phyloP scores from a whole-genome alignment of 2,329 filamentous ascomycete species.

The Cryphonectria radicalis region DNA sequence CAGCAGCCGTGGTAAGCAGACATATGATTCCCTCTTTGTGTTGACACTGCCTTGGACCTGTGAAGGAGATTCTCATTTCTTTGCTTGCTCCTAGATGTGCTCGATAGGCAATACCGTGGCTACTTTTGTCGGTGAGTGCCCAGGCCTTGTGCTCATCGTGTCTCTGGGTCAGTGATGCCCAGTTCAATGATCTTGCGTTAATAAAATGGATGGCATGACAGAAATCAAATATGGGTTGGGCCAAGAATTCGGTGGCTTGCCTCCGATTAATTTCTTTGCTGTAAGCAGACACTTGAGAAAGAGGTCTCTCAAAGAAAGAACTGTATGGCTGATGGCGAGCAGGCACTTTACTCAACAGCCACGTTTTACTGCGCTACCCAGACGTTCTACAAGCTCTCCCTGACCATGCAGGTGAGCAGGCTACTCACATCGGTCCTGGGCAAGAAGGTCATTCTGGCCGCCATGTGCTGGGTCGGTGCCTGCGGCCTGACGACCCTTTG shows the following conservation, averaged over 20 bases:
- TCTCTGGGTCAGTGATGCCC: not conserved
- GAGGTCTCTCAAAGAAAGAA: not conserved
- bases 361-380: constrained; percentile 35
- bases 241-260: constrained; percentile 7
- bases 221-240: constrained; percentile 34
- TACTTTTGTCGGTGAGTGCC: constrained; percentile 31
- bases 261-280: constrained; percentile 24
- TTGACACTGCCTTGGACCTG: not conserved
- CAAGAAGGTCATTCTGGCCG: constrained; percentile 32
- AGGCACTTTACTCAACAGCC: constrained; percentile 36
- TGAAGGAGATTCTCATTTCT: constrained; percentile 3
- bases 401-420: constrained; percentile 36
- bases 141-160: not conserved
- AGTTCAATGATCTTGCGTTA: not conserved
- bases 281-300: constrained; percentile 17
- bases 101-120: constrained; percentile 30
- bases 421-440: constrained; percentile 34
- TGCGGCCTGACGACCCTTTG: constrained; percentile 37
- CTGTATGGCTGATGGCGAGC: not conserved
- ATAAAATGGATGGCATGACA: constrained; percentile 6
- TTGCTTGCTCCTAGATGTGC: constrained; percentile 21
- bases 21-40: not conserved
- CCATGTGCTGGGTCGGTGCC: constrained; percentile 32
- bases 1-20: constrained; percentile 30
- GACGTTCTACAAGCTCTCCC: constrained; percentile 36